A percentile compares a stretch with the other conserved stretches of the same genome.
phyloP scores from a whole-genome alignment of 306 rosid genomes.

The Corylus heterophylla region DNA sequence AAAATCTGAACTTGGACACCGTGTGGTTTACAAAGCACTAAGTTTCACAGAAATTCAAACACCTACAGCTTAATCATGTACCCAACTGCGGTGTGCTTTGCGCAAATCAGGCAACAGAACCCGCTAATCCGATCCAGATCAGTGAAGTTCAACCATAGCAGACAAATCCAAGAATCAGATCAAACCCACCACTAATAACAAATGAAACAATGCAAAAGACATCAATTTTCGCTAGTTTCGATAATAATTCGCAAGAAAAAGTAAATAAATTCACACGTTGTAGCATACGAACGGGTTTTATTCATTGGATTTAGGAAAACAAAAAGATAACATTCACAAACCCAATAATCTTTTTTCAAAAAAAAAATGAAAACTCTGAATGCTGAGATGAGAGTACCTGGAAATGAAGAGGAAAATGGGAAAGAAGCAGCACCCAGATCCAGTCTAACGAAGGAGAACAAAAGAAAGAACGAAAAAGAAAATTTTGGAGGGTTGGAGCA shows the following conservation, averaged over 20 bases:
- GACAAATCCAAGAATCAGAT: conserved; percentile 44
- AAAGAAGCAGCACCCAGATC: conserved; percentile 49
- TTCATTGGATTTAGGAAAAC: conserved; percentile 1
- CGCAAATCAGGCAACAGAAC: conserved; percentile 25
- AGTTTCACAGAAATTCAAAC: conserved; percentile 34
- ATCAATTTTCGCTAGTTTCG: conserved; percentile 9
- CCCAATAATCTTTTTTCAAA: conserved; percentile 3
- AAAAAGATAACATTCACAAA: conserved; percentile 9
- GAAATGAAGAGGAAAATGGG: conserved; percentile 28
- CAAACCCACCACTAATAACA: conserved; percentile 29
- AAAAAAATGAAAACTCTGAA: neutral
- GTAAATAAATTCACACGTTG: neutral
- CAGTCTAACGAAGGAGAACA: conserved; percentile 38
- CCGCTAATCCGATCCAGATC: conserved; percentile 13
- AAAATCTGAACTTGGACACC: conserved; percentile 39
- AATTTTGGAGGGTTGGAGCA: conserved; percentile 20
- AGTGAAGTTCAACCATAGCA: conserved; percentile 23
- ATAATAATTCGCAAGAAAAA: conserved; percentile 15
- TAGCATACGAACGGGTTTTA: neutral
- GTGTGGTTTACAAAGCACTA: conserved; percentile 18
- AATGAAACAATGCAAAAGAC: conserved; percentile 10
- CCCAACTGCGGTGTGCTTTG: neutral
- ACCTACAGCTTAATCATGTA: conserved; percentile 13
- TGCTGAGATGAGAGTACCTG: conserved; percentile 31
- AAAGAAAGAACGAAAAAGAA: conserved; percentile 11